Evolutionary conservation across 108 stramenopile species (phyloP).

Genomic region (Nitzschia sp.): DNA sequence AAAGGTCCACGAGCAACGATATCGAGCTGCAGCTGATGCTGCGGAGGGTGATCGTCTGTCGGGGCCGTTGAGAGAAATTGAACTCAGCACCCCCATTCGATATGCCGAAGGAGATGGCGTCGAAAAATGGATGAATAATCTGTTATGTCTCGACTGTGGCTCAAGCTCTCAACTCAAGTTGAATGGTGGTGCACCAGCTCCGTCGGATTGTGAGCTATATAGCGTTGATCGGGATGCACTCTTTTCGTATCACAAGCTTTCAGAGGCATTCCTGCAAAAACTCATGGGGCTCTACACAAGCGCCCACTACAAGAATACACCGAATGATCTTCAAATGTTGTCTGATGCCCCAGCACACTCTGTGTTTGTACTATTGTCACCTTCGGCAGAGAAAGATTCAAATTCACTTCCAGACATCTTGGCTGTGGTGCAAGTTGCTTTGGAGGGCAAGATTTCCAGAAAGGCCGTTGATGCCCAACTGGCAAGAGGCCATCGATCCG

Average conservation of each 20-base stretch:
- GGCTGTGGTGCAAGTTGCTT: constrained; percentile 88
- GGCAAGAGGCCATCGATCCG: constrained; percentile 90
- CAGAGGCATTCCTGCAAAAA: constrained; percentile 97
- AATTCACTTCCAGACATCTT: constrained; percentile 82
- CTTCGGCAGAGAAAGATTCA: constrained; percentile 81
- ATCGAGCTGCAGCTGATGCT: constrained; percentile 74
- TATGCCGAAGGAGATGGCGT: constrained; percentile 92
- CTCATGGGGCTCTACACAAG: constrained; percentile 97
- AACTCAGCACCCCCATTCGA: constrained; percentile 94
- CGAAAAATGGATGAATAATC: constrained; percentile 94
- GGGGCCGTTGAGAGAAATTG: constrained; percentile 81
- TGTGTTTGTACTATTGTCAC: constrained; percentile 95
- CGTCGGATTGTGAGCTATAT: constrained; percentile 94
- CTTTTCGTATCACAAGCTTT: constrained; percentile 96
- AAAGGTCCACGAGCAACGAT: constrained; percentile 92
- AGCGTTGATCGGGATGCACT: constrained; percentile 97
- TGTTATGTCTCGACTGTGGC: constrained; percentile 93
- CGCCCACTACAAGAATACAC: constrained; percentile 99
- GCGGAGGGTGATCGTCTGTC: constrained; percentile 24
- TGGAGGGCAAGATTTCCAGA: constrained; percentile 94
- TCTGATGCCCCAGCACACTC: constrained; percentile 98
- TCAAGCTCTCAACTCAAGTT: constrained; percentile 49
- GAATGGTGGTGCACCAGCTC: constrained; percentile 89
- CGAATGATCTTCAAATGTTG: constrained; percentile 98
- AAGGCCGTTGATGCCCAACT: constrained; percentile 93